A percentile compares a stretch with the other conserved stretches of the same genome.
These are phyloP conservation scores for Epichloe coenophiala DNA, from an alignment of 2,329 filamentous ascomycete species.

Conservation along the genomic window DNA sequence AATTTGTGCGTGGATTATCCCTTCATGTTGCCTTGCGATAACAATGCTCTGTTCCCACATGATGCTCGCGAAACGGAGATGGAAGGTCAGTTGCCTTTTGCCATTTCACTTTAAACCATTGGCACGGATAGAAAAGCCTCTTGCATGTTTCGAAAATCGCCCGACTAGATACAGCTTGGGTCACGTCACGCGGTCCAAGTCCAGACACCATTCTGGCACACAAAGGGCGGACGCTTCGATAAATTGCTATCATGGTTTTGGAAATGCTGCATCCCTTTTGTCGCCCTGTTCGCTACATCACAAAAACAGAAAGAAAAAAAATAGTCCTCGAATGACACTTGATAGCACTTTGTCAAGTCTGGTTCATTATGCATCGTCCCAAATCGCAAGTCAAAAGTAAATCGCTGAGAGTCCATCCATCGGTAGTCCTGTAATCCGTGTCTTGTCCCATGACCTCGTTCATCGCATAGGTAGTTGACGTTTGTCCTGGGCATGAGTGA, in stretches of 20 bases:
- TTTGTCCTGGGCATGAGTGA: no score
- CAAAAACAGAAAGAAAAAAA: background rate
- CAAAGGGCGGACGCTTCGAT: background rate
- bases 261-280: background rate
- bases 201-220: background rate
- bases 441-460: no score
- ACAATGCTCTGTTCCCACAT: no score
- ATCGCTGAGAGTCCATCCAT: background rate
- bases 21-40: no score
- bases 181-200: background rate
- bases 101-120: no score
- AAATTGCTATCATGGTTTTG: background rate
- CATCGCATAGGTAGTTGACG: no score
- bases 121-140: background rate
- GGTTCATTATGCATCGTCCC: background rate
- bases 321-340: background rate
- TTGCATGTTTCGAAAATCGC: background rate
- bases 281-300: background rate
- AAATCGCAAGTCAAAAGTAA: background rate
- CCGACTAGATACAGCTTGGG: background rate
- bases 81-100: no score
- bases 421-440: background rate
- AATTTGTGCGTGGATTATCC: no score
- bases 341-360: background rate
- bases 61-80: no score